Evolutionary conservation across 768 basidiomycete species (phyloP).

Genomic region (Trametes cinnabarina): DNA sequence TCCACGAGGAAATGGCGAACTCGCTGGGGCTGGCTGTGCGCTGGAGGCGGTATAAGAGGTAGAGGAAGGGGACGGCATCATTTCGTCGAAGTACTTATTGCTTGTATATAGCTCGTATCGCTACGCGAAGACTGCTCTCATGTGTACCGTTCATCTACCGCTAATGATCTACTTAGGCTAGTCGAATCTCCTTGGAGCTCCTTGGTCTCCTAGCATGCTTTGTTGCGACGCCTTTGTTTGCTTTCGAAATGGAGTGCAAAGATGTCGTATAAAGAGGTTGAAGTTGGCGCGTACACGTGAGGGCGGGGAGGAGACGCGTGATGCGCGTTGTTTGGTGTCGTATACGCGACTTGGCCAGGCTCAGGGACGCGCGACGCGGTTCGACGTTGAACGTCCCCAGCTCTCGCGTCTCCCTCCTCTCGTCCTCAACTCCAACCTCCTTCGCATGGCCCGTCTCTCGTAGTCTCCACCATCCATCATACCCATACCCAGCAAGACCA

Average conservation of each 20-base stretch:
- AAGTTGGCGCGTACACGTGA: slow-evolving; percentile 11
- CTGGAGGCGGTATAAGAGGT: slow-evolving; percentile 9
- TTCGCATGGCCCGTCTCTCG: slow-evolving; percentile 10
- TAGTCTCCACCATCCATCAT: slow-evolving; percentile 5
- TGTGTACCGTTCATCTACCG: background rate
- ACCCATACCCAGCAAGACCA: background rate
- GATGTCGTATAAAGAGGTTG: background rate
- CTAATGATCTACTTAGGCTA: slow-evolving; percentile 1
- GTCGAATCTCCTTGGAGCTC: no score
- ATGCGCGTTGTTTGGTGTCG: slow-evolving; percentile 23
- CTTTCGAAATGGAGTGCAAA: background rate
- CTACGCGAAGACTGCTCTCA: background rate
- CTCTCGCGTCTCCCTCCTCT: slow-evolving; percentile 3
- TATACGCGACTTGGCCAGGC: slow-evolving; percentile 17
- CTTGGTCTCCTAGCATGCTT: background rate
- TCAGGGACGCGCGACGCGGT: slow-evolving; percentile 18
- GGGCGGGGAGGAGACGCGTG: background rate
- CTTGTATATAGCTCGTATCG: slow-evolving; percentile 5
- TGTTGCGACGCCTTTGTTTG: background rate
- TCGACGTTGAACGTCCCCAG: slow-evolving; percentile 14
- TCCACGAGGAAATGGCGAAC: slow-evolving; percentile 10
- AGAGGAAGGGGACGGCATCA: background rate
- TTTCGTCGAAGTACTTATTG: slow-evolving; percentile 1
- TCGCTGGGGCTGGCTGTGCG: slow-evolving; percentile 1
- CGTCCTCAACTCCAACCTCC: background rate